Evolutionary conservation across 2,329 filamentous ascomycete species (phyloP).

Genomic region (Orbilia javanica): DNA sequence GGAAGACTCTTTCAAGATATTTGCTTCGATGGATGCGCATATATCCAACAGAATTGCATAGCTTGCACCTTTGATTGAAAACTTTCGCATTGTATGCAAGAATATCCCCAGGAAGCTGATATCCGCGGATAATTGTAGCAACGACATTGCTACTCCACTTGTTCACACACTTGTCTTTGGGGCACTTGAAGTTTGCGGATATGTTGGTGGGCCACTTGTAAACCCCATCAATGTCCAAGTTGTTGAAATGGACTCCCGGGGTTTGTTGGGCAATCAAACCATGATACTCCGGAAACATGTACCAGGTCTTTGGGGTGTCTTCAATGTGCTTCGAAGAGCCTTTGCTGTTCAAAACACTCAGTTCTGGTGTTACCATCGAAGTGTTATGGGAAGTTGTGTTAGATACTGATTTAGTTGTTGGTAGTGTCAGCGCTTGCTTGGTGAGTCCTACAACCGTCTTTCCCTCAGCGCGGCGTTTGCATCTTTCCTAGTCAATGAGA

Average conservation of each 20-base stretch:
- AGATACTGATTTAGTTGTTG: not conserved
- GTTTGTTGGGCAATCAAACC: not conserved
- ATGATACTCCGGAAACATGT: constrained; percentile 22
- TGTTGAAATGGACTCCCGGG: constrained; percentile 5
- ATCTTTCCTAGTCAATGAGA: constrained; percentile 38
- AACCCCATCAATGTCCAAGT: not conserved
- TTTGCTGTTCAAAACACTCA: not conserved
- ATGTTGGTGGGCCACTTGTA: not conserved
- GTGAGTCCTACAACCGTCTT: not conserved
- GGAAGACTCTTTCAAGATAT: constrained; percentile 28
- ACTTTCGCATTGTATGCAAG: constrained; percentile 35
- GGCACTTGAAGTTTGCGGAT: constrained; percentile 16
- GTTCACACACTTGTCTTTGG: not conserved
- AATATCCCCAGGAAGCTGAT: not conserved
- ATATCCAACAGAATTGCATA: constrained; percentile 11
- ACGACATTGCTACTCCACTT: constrained; percentile 26
- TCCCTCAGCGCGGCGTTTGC: not conserved
- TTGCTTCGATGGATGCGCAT: not conserved
- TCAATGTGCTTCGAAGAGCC: not conserved
- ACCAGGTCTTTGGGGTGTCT: not conserved
- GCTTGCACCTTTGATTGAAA: constrained; percentile 38
- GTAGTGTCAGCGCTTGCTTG: not conserved
- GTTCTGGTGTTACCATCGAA: not conserved
- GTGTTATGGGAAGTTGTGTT: not conserved
- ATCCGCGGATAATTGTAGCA: constrained; percentile 3